Evolutionary conservation across 1,139 yeast genomes (phyloP).

Genomic region (Geotrichum fermentans): DNA sequence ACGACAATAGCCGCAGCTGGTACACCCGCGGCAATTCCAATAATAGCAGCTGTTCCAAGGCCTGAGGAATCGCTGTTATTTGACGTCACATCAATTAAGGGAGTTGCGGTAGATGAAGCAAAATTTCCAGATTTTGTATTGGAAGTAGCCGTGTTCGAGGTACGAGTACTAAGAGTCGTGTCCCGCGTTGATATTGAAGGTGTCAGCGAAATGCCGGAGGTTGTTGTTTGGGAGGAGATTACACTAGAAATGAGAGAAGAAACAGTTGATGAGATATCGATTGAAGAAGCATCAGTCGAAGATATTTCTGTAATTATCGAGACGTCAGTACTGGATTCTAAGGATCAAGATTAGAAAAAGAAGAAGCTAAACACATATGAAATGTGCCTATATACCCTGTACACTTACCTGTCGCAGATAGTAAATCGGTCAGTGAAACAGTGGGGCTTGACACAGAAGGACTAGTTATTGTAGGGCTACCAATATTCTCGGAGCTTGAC

Average conservation of each 20-base stretch:
- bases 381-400: too few relatives aligned
- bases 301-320: not conserved
- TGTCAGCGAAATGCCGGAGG: too few relatives aligned
- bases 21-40: conserved; percentile 23
- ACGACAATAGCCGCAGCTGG: conserved; percentile 21
- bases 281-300: not conserved
- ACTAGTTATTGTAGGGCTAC: not conserved
- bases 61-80: conserved; percentile 11
- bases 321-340: too few relatives aligned
- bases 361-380: too few relatives aligned
- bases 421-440: not conserved
- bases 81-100: not conserved
- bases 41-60: conserved; percentile 21
- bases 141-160: not conserved
- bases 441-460: not conserved
- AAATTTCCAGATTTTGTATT: not conserved
- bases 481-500: too few relatives aligned
- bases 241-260: not conserved
- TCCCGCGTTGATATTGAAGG: not conserved
- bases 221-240: too few relatives aligned
- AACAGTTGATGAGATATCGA: not conserved
- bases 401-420: not conserved
- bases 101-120: not conserved
- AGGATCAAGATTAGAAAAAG: too few relatives aligned
- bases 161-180: not conserved